Conservation (phyloP, 768 basidiomycete species). For the Mycena capillaripes region DNA sequence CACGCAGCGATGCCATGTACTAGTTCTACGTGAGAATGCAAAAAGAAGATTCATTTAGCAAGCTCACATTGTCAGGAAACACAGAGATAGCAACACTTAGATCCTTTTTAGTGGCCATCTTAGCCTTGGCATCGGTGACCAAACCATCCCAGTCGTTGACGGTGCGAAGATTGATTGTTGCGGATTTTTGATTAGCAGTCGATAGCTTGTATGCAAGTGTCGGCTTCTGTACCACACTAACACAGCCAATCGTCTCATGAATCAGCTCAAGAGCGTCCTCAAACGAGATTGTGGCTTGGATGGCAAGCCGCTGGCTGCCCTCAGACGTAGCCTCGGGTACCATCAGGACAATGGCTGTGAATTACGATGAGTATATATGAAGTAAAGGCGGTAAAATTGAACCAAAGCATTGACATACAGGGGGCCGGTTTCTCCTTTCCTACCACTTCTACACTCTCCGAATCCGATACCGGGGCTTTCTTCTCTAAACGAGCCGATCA, state of each 20-base stretch:
- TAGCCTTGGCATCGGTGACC: background rate
- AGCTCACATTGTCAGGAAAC: background rate
- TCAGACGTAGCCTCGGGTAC: background rate
- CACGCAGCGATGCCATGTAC: background rate
- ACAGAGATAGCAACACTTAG: background rate
- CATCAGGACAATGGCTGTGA: conserved; percentile 5
- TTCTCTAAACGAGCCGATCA: background rate
- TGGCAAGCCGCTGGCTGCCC: background rate
- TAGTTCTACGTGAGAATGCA: background rate
- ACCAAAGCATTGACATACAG: background rate
- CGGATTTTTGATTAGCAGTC: background rate
- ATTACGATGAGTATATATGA: background rate
- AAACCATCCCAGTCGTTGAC: conserved; percentile 4
- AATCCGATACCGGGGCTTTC: background rate
- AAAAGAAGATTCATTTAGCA: background rate
- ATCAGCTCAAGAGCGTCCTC: conserved; percentile 19
- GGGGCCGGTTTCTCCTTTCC: background rate
- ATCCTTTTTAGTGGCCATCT: background rate
- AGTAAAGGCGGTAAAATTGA: background rate
- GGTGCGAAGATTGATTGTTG: conserved; percentile 2
- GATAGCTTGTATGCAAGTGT: conserved; percentile 14
- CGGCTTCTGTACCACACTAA: background rate
- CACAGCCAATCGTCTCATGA: conserved; percentile 11
- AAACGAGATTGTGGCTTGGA: background rate
- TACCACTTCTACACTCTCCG: background rate